Base-by-base conservation (phyloP, 1,284 basidiomycete species). In the Rhodotorula sp. region DNA sequence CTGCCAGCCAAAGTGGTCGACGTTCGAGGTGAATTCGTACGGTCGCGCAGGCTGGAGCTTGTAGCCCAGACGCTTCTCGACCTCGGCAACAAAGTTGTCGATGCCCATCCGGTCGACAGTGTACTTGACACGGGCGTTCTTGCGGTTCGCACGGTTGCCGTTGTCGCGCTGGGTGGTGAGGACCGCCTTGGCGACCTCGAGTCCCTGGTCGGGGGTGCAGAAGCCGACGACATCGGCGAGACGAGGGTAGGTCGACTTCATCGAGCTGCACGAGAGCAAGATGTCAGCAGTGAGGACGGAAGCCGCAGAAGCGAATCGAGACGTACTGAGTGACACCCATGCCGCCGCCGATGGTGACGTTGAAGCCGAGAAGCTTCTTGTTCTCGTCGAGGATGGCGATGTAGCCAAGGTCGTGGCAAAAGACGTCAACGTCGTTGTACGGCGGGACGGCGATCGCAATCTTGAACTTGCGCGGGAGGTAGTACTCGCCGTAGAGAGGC, bases 201-300 rank as follows among this genome's bases (percentile, higher is more conserved):
- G 86, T 61, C 90, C 93, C 80, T 99, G 89, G 72, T 95, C 92
- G 22, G 88, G 84, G 1, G 89, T 91, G 77, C 93, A 92, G 84
- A 97, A 99, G 64, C 95, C 96, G 74, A 99, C 87, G 36, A 97
- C 83, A 77, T 89, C 89, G 59, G 88, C 94, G 53, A 90, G 82
- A 71, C 96, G 89, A 56, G 96, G 96, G 81, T 99, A 99, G 0
- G 95, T 99, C 84, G 95, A 94, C 85, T 98, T 99, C 86, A 93
- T 96, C 62, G 91, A 93, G 80, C 73, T 74, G 63, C 36, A 39
- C 19, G 55, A 17, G n/a, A 5, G 24, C 2, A n/a, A 52, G 27
- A 17, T 8, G 39, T 49, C 24, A 59, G 54, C 19, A 0, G 17
- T 3, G 39, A 1, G 22, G 20, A 2, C 36, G 36, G 48, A 30